Evolutionary conservation across 163 green algal genomes (phyloP), one percentile per base, ranked within the genome.

Genomic region (Chlamydomonas reinhardtii): DNA sequence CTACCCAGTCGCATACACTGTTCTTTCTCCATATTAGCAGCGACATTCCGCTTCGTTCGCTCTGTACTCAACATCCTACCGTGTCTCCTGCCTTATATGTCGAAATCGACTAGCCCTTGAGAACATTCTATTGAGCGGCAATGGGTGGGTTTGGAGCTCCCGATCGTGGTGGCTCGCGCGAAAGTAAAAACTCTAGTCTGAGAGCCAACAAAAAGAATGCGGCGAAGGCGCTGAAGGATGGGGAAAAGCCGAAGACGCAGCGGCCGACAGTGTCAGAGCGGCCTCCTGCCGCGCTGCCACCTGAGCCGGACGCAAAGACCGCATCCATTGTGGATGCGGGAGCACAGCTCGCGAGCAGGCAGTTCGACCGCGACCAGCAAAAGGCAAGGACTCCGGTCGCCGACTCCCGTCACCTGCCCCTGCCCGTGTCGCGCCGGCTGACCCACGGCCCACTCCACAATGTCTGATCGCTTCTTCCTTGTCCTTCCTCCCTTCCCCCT

Each of bases 311-410:
- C 19, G 85, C 20, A n/a, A 29, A 4, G 17, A 34, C n/a, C 3
- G 19, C 22, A 4, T 39, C 70, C 0, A 31, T 90, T 2, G 78
- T 90, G 31, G 86, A 91, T 56, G 64, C 52, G 0, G 86, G 61
- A 0, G 62, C 85, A 12, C 86, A 91, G 69, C 69, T 91, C 0
- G 48, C 76, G n/a, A 88, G 73, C 80, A 56, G 86, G 16, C 86
- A 91, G 43, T 91, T 91, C 64, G 86, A 91, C 68, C 80, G 86
- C 2, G 86, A 91, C 69, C 73, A 85, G 68, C 76, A 86, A 12
- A 91, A 91, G 86, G 76, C 62, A 79, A 76, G 68, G n/a, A n/a
- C n/a, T n/a, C n/a, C n/a, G n/a, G n/a, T n/a, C n/a, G n/a, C n/a
- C n/a, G n/a, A n/a, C n/a, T n/a, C n/a, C n/a, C n/a, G n/a, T n/a